Percentiles rank a stretch among this genome's conserved stretches.
phyloP scores from a whole-genome alignment of 371 early-diverging fungal genomes.

The Pancytospora philotis region DNA sequence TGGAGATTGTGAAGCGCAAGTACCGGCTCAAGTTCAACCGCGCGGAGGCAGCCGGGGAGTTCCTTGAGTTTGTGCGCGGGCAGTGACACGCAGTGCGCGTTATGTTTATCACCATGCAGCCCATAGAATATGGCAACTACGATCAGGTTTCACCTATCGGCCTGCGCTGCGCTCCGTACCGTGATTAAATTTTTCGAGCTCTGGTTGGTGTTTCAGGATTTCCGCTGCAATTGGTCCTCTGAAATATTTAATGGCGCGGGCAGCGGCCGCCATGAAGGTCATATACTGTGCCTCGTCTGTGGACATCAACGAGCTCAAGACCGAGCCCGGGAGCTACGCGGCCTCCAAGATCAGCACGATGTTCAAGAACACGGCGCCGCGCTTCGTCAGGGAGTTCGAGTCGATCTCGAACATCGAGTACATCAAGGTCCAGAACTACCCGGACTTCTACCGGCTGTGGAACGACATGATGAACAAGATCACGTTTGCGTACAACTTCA shows the following conservation, averaged over 20 bases:
- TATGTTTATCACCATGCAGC: too few species aligned
- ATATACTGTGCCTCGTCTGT: background rate
- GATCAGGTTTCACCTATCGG: background rate
- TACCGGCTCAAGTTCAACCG: background rate
- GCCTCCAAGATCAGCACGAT: constrained; percentile 14
- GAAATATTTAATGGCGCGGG: background rate
- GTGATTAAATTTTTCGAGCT: too few species aligned
- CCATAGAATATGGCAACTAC: background rate
- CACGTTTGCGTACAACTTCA: background rate
- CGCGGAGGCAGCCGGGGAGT: background rate
- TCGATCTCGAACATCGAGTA: constrained; percentile 14
- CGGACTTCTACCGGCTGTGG: background rate
- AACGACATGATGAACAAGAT: constrained; percentile 10
- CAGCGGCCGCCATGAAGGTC: constrained; percentile 1
- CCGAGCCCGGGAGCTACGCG: background rate
- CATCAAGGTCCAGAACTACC: background rate
- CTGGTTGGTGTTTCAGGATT: background rate
- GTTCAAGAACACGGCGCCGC: background rate
- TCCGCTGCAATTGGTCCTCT: background rate
- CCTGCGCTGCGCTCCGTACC: background rate
- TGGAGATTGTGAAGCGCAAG: background rate
- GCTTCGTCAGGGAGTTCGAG: background rate
- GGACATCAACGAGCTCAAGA: constrained; percentile 5
- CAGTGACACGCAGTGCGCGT: background rate
- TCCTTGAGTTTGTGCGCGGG: background rate